These are phyloP conservation scores for Pyrus hybrid DNA, from an alignment of 331 rosid species.

Conservation along the genomic window DNA sequence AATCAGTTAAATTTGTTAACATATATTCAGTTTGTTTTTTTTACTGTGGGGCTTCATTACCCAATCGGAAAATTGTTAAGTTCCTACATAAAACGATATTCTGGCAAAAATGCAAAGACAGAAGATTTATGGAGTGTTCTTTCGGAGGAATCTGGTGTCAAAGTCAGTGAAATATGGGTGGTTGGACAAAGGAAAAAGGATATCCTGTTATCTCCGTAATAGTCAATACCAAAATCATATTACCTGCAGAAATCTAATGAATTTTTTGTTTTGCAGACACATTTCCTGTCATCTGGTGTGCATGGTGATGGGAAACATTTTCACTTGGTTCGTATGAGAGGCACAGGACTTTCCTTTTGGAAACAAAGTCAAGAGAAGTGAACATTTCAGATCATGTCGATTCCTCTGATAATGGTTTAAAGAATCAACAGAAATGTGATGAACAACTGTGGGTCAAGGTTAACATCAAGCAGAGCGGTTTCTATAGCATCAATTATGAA, in stretches of 20 bases:
- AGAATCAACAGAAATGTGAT: conserved; percentile 6
- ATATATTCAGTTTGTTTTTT: background rate
- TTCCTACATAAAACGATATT: conserved; percentile 50
- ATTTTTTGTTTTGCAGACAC: conserved; percentile 46
- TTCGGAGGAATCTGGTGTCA: conserved; percentile 66
- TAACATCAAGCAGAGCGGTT: conserved; percentile 65
- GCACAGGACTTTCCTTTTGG: conserved; percentile 50
- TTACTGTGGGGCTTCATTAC: conserved; percentile 14
- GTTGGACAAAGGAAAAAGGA: conserved; percentile 76
- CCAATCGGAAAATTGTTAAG: conserved; percentile 46
- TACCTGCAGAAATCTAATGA: conserved; percentile 6
- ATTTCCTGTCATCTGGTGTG: conserved; percentile 52
- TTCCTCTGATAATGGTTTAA: conserved; percentile 13
- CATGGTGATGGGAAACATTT: conserved; percentile 55
- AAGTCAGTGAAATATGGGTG: conserved; percentile 56
- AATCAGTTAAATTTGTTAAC: background rate
- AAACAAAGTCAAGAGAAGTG: conserved; percentile 28
- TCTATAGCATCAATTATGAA: conserved; percentile 71
- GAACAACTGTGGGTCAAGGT: conserved; percentile 60
- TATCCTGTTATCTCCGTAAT: conserved; percentile 67
- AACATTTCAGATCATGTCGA: conserved; percentile 34
- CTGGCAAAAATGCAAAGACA: conserved; percentile 66
- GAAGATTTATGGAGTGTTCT: conserved; percentile 75
- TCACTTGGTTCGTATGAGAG: conserved; percentile 51
- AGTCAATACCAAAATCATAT: background rate